A percentile compares a stretch with the other conserved stretches of the same genome.
Evolutionary conservation across 176 grass and related monocot species (phyloP).

Genomic region (Secale cereale): DNA sequence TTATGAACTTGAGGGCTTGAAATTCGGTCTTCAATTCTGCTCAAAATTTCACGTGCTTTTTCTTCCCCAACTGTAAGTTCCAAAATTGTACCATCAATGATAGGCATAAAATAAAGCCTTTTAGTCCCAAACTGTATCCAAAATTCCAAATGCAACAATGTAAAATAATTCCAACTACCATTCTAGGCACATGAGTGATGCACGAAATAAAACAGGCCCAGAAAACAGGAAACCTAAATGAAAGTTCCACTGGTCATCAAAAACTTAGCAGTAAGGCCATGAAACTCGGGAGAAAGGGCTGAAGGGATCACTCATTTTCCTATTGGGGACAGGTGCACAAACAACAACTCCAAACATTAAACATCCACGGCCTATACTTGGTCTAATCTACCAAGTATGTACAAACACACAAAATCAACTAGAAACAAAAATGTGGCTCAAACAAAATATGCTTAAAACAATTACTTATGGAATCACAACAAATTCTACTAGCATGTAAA

Average conservation of each 20-base stretch:
- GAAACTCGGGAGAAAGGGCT: background rate
- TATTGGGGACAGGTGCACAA: background rate
- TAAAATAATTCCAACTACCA: background rate
- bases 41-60: slow-evolving; percentile 18
- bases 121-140: too few species aligned
- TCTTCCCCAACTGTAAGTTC: slow-evolving; percentile 33
- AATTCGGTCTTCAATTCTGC: slow-evolving; percentile 13
- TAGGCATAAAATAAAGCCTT: background rate
- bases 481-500: background rate
- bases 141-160: background rate
- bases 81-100: slow-evolving; percentile 18
- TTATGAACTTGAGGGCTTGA: slow-evolving; percentile 40
- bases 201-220: background rate
- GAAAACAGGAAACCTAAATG: background rate
- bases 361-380: background rate
- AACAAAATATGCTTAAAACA: background rate
- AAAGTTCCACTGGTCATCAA: background rate
- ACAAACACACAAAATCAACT: background rate
- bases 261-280: background rate
- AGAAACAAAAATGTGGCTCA: background rate
- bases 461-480: background rate
- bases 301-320: background rate
- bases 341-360: background rate
- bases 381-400: background rate
- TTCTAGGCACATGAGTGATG: background rate